Evolutionary conservation across 495 filamentous ascomycete genomes (phyloP).

Genomic region (Penicillium cinerascens): DNA sequence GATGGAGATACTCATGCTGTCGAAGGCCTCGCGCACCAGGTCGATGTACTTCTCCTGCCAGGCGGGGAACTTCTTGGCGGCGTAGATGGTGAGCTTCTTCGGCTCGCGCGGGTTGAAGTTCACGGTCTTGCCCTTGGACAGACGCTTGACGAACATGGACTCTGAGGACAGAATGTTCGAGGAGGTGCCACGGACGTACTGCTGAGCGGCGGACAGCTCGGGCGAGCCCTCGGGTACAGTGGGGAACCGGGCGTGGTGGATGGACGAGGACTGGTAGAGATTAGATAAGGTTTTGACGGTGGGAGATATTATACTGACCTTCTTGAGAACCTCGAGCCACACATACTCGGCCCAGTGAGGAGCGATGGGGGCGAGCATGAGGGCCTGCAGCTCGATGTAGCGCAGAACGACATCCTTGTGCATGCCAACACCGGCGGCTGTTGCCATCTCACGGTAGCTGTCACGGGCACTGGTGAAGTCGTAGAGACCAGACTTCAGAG

Average conservation of each 20-base stretch:
- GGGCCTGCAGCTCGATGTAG: slow-evolving; percentile 85
- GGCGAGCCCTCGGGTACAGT: slow-evolving; percentile 57
- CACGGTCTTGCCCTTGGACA: slow-evolving; percentile 80
- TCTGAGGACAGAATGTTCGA: slow-evolving; percentile 85
- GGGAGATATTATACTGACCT: slow-evolving; percentile 40
- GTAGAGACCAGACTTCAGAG: slow-evolving; percentile 85
- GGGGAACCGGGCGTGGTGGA: slow-evolving; percentile 81
- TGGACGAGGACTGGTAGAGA: slow-evolving; percentile 47
- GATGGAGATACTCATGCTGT: slow-evolving; percentile 49
- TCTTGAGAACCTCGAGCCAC: slow-evolving; percentile 82
- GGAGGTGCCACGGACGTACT: slow-evolving; percentile 72
- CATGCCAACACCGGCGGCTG: slow-evolving; percentile 72
- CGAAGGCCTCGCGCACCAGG: slow-evolving; percentile 65
- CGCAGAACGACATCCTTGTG: slow-evolving; percentile 69
- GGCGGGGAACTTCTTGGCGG: slow-evolving; percentile 68
- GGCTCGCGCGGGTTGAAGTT: slow-evolving; percentile 83
- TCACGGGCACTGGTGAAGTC: slow-evolving; percentile 85
- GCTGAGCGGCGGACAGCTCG: slow-evolving; percentile 67
- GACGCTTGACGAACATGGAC: slow-evolving; percentile 72
- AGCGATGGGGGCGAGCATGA: slow-evolving; percentile 73
- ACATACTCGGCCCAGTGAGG: slow-evolving; percentile 96
- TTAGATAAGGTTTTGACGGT: slow-evolving; percentile 14
- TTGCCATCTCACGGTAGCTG: slow-evolving; percentile 79
- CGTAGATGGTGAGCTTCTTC: slow-evolving; percentile 87
- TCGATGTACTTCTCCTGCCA: slow-evolving; percentile 95